These are phyloP conservation scores for Wilcoxina mikolae DNA, from an alignment of 495 filamentous ascomycete species.

Conservation along the genomic window DNA sequence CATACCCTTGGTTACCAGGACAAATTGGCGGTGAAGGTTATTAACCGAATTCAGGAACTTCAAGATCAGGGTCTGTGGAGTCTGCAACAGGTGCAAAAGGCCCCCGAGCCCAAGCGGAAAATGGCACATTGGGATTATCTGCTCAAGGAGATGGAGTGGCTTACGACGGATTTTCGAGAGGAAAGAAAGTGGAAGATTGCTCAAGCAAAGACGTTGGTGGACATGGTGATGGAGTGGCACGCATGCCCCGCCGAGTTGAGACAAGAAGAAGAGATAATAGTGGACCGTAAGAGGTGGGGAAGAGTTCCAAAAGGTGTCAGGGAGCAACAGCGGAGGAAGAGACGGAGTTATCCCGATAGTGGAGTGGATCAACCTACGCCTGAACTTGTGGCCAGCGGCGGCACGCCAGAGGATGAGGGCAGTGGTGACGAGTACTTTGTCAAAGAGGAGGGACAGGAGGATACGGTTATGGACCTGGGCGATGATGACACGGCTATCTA, in stretches of 20 bases:
- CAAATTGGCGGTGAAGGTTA: conserved; percentile 64
- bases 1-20: conserved; percentile 38
- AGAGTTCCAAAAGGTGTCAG: conserved; percentile 20
- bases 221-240: conserved; percentile 24
- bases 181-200: conserved; percentile 88
- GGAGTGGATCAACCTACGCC: conserved; percentile 47
- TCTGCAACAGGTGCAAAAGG: conserved; percentile 66
- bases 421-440: conserved; percentile 34
- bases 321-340: conserved; percentile 11
- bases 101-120: conserved; percentile 59
- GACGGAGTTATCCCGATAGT: conserved; percentile 9
- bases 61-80: conserved; percentile 85
- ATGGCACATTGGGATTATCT: conserved; percentile 71
- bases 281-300: conserved; percentile 19
- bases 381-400: conserved; percentile 50
- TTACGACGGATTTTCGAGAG: conserved; percentile 87
- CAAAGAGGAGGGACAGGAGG: conserved; percentile 12
- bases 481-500: conserved; percentile 6
- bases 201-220: conserved; percentile 39
- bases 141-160: conserved; percentile 87
- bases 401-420: conserved; percentile 36
- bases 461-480: conserved; percentile 11
- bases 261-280: conserved; percentile 9
- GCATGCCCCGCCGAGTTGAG: conserved; percentile 8
- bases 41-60: conserved; percentile 72